Evolutionary conservation across 441 rosid species (phyloP).

Genomic region (Gossypium davidsonii): DNA sequence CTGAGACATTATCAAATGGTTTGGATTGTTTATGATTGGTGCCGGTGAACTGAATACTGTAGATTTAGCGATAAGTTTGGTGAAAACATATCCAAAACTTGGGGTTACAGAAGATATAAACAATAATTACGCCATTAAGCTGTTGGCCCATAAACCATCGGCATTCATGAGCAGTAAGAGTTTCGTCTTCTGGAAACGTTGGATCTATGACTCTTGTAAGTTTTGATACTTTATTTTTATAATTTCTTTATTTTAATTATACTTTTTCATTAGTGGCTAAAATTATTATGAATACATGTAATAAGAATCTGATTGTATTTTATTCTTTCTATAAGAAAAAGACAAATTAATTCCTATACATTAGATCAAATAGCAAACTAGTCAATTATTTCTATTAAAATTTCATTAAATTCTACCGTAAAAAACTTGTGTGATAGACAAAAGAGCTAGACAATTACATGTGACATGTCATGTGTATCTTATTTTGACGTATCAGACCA

Average conservation of each 20-base stretch:
- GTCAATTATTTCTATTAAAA: neutral
- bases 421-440: neutral
- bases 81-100: neutral
- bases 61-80: neutral
- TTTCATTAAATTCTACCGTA: too few species aligned
- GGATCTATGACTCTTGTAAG: slow-evolving; percentile 12
- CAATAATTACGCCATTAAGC: slow-evolving; percentile 8
- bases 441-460: neutral
- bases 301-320: too few species aligned
- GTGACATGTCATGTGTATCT: neutral
- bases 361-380: too few species aligned
- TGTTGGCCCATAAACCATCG: slow-evolving; percentile 12
- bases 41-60: neutral
- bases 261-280: neutral
- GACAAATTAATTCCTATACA: too few species aligned
- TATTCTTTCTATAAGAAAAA: too few species aligned
- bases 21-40: neutral
- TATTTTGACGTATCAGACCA: neutral
- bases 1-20: neutral
- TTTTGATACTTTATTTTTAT: neutral
- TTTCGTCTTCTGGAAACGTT: slow-evolving; percentile 8
- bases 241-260: neutral
- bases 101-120: slow-evolving; percentile 9
- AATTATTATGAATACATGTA: neutral
- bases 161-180: slow-evolving; percentile 4